Evolutionary conservation across 2,329 filamentous ascomycete genomes (phyloP).

Genomic region (Pseudophaeomoniella oleicola): DNA sequence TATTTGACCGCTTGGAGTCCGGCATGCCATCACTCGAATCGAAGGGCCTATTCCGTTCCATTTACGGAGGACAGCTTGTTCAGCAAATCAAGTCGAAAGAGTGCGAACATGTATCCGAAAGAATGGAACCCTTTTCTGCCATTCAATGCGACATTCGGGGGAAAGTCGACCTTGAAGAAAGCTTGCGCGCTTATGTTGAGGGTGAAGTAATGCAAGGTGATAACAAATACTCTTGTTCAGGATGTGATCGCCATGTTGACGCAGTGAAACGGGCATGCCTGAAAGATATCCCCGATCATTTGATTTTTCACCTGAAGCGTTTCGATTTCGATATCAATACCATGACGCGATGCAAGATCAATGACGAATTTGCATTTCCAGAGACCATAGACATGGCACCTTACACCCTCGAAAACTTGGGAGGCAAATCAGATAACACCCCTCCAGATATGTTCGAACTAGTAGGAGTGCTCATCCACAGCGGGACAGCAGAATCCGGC

Average conservation of each 20-base stretch:
- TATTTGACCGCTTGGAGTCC: slow-evolving; percentile 82
- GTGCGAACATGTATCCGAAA: slow-evolving; percentile 84
- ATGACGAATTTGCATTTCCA: slow-evolving; percentile 87
- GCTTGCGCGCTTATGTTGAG: slow-evolving; percentile 85
- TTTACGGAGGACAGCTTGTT: slow-evolving; percentile 83
- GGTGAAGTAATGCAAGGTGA: slow-evolving; percentile 95
- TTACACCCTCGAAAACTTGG: slow-evolving; percentile 78
- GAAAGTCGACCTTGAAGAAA: slow-evolving; percentile 69
- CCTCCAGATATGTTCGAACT: slow-evolving; percentile 74
- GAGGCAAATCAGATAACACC: slow-evolving; percentile 39
- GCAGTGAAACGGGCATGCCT: slow-evolving; percentile 86
- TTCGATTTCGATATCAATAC: slow-evolving; percentile 42
- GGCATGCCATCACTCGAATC: slow-evolving; percentile 55
- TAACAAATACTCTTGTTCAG: slow-evolving; percentile 96
- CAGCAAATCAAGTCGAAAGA: slow-evolving; percentile 94
- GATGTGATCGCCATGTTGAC: slow-evolving; percentile 76
- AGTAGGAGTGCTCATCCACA: slow-evolving; percentile 88
- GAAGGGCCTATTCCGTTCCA: slow-evolving; percentile 60
- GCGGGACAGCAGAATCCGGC: slow-evolving; percentile 81
- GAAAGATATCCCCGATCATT: slow-evolving; percentile 80
- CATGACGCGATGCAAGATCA: slow-evolving; percentile 78
- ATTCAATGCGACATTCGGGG: slow-evolving; percentile 96
- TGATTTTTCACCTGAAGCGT: slow-evolving; percentile 83
- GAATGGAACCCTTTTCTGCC: slow-evolving; percentile 79
- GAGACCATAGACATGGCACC: slow-evolving; percentile 69